Base-by-base conservation (phyloP, 2,329 filamentous ascomycete species). In the Alternaria postmessia region DNA sequence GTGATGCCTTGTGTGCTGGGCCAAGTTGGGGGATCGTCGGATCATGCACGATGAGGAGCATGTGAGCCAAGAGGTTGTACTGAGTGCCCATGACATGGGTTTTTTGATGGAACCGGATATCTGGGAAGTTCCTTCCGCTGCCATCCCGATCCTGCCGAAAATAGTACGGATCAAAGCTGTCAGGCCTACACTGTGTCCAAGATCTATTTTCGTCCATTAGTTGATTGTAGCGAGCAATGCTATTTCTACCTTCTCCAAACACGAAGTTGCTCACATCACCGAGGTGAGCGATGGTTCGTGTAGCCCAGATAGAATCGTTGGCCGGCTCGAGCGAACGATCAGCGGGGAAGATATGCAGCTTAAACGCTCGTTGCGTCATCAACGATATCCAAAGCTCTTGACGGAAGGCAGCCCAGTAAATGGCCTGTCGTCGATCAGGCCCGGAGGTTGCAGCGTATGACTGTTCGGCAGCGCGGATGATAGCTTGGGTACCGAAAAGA, bases 251-350 rank as follows among this genome's bases (percentile, higher is more conserved):
- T 54, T 76, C 74, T 2, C 75, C 75, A 51, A 78, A 78, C 0
- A 69, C 75, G 47, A 78, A 77, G 24, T 77, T 77, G 49, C 73
- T 73, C 7, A 77, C 76, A 43, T 79, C 76, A 8, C 73, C 76
- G 6, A 78, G 65, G 61, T 78, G 76, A 7, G 74, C 74, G 43
- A 81, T 81, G 18, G 79, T 80, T 11, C 79, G 73, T 34, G 79
- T 80, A 18, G 80, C 79, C 80, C 79, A 81, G 7, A 77, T 71
- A 5, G 78, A 79, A 56, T 81, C 79, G 24, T 75, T 75, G 1
- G 78, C 75, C 16, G 77, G 74, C 52, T 79, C 75, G 7, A 79
- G 73, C 0, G 78, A 79, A 14, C 79, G 73, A 64, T 81, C 78
- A 24, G 74, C 73, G 3, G 74, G 73, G n/a, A 77, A 77, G 4